phyloP scores from a whole-genome alignment of 345 rosid species.

The Euphorbia lathyris region DNA sequence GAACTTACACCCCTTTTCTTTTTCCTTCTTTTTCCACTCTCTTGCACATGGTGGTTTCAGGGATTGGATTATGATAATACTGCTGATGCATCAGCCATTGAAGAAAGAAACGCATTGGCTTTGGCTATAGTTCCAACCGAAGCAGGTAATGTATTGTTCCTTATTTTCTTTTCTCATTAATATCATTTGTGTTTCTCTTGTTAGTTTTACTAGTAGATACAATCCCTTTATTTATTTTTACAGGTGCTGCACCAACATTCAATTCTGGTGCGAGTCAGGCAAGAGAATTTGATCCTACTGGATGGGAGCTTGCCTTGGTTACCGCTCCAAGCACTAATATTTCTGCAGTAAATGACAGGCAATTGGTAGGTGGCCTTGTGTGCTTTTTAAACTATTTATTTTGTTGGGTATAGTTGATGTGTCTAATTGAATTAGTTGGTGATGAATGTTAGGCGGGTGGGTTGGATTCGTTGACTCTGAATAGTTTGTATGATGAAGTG shows the following conservation, averaged over 20 bases:
- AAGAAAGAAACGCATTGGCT: conserved; percentile 88
- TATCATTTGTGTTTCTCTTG: conserved; percentile 2
- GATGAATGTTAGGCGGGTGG: conserved; percentile 76
- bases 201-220: conserved; percentile 4
- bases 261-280: conserved; percentile 47
- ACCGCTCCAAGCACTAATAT: conserved; percentile 67
- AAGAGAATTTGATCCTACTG: conserved; percentile 74
- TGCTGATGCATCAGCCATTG: conserved; percentile 69
- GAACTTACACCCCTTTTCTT: neutral
- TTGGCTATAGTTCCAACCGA: conserved; percentile 79
- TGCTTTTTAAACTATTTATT: neutral
- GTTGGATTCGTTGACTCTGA: conserved; percentile 77
- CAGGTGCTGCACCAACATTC: conserved; percentile 51
- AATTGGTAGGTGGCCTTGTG: conserved; percentile 55
- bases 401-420: neutral
- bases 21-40: conserved; percentile 7
- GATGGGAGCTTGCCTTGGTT: conserved; percentile 97
- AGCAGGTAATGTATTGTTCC: conserved; percentile 35
- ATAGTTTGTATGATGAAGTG: conserved; percentile 79
- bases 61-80: conserved; percentile 49
- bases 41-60: conserved; percentile 31
- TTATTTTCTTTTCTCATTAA: neutral
- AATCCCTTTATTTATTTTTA: conserved; percentile 10
- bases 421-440: neutral
- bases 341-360: conserved; percentile 75